Percentiles rank a stretch among this genome's conserved stretches.
Conservation (phyloP, 768 basidiomycete genomes). For the Pisolithus tinctorius region DNA sequence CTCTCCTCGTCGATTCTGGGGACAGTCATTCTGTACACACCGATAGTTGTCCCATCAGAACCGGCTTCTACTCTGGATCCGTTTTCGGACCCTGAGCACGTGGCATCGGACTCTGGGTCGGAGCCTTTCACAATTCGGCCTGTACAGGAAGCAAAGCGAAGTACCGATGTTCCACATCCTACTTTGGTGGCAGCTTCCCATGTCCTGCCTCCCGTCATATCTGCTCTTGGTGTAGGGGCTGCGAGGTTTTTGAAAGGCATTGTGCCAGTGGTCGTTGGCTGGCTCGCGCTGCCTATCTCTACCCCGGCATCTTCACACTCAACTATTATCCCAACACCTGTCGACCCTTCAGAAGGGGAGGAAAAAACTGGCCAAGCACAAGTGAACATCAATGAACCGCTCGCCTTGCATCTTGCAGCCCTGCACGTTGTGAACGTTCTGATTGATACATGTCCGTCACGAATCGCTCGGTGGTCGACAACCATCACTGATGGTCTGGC, state of each 20-base stretch:
- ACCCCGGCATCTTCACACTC: constrained; percentile 13
- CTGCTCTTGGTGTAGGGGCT: constrained; percentile 53
- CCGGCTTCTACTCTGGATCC: constrained; percentile 10
- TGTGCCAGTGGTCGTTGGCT: constrained; percentile 18
- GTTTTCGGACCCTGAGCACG: constrained; percentile 42
- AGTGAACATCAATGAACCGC: constrained; percentile 12
- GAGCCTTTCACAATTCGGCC: neutral
- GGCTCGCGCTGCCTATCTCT: constrained; percentile 21
- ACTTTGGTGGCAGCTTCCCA: constrained; percentile 60
- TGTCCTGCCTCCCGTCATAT: constrained; percentile 50
- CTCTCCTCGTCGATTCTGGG: constrained; percentile 69
- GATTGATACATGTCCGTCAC: constrained; percentile 49
- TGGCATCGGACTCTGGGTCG: neutral
- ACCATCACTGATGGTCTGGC: constrained; percentile 55
- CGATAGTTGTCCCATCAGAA: constrained; percentile 10
- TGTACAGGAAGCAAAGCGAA: neutral
- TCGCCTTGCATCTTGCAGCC: constrained; percentile 30
- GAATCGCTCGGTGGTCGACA: constrained; percentile 60
- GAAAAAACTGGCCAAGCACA: neutral
- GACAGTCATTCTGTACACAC: constrained; percentile 64
- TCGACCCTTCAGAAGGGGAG: neutral
- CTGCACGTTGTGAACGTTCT: constrained; percentile 33
- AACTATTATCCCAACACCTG: neutral
- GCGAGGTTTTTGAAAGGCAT: constrained; percentile 56
- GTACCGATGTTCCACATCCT: constrained; percentile 15